Evolutionary conservation across 2,329 filamentous ascomycete genomes (phyloP).

Genomic region (Bertia moriformis): DNA sequence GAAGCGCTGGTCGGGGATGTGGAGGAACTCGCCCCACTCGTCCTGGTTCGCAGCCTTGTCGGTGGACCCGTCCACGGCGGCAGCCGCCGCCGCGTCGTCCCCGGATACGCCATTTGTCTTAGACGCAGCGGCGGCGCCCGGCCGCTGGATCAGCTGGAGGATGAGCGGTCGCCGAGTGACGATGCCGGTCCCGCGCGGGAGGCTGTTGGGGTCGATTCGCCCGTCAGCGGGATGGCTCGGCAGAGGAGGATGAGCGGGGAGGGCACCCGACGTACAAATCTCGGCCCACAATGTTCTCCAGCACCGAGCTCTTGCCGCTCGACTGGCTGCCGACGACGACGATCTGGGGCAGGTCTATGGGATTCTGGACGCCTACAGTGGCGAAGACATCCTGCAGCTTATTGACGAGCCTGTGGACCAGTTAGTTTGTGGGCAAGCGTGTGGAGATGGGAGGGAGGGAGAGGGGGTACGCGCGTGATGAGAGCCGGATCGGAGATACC

Average conservation of each 20-base stretch:
- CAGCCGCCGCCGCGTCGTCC: too few species aligned
- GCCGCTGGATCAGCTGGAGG: constrained; percentile 91
- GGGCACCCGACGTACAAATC: constrained; percentile 65
- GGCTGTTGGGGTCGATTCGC: constrained; percentile 33
- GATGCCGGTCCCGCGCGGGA: constrained; percentile 94
- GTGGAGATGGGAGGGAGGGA: constrained; percentile 4
- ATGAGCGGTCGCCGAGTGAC: constrained; percentile 91
- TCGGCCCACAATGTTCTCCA: constrained; percentile 96
- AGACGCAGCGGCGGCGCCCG: constrained; percentile 30
- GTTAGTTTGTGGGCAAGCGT: constrained; percentile 11
- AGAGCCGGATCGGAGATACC: constrained; percentile 54
- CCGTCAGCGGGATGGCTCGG: constrained; percentile 5
- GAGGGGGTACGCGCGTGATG: constrained; percentile 38
- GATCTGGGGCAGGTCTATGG: constrained; percentile 96
- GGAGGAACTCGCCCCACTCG: constrained; percentile 98
- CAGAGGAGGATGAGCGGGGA: constrained; percentile 2
- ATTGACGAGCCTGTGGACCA: constrained; percentile 62
- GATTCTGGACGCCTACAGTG: constrained; percentile 96
- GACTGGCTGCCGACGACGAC: constrained; percentile 97
- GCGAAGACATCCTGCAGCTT: constrained; percentile 99
- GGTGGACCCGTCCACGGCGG: constrained; percentile 48
- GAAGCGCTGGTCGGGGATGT: constrained; percentile 95
- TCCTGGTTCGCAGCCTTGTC: constrained; percentile 84
- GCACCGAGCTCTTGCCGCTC: constrained; percentile 95
- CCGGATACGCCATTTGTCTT: constrained; percentile 64